Evolutionary conservation across 2,329 filamentous ascomycete species (phyloP).

Genomic region (Colletotrichum chrysophilum): DNA sequence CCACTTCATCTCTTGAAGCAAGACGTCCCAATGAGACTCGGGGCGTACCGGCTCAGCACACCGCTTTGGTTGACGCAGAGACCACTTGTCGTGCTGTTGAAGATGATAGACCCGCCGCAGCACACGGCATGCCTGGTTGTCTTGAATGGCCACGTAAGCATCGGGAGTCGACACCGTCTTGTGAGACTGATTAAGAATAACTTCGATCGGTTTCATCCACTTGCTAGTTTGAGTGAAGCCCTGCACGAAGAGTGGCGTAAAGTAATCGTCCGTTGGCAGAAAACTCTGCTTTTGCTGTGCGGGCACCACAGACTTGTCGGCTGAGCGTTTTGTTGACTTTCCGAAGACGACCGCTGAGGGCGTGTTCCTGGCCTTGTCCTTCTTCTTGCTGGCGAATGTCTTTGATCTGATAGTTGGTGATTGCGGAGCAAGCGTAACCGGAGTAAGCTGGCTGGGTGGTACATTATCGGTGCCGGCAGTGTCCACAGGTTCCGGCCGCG

Average conservation of each 20-base stretch:
- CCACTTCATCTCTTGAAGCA: slow-evolving; percentile 94
- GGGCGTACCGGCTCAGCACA: slow-evolving; percentile 80
- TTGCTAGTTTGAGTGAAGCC: slow-evolving; percentile 59
- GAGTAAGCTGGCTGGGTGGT: slow-evolving; percentile 41
- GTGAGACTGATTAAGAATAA: slow-evolving; percentile 80
- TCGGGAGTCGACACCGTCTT: slow-evolving; percentile 91
- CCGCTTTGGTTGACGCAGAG: slow-evolving; percentile 85
- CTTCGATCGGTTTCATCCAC: slow-evolving; percentile 69
- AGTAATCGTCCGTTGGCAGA: slow-evolving; percentile 65
- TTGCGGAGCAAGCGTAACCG: slow-evolving; percentile 47
- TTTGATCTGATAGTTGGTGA: slow-evolving; percentile 41
- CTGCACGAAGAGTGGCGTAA: slow-evolving; percentile 66
- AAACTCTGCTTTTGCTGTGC: slow-evolving; percentile 45
- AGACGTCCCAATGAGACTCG: slow-evolving; percentile 81
- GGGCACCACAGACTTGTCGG: slow-evolving; percentile 51
- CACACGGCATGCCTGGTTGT: slow-evolving; percentile 87
- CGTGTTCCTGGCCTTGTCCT: slow-evolving; percentile 67
- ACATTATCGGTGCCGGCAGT: slow-evolving; percentile 32
- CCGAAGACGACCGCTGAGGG: slow-evolving; percentile 81
- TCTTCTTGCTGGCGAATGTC: slow-evolving; percentile 43
- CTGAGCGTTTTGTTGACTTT: slow-evolving; percentile 60
- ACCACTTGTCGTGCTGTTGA: slow-evolving; percentile 92
- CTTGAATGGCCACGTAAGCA: slow-evolving; percentile 80
- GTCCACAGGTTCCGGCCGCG: slow-evolving; percentile 39
- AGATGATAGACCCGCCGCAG: slow-evolving; percentile 87